These are phyloP conservation scores for Myxozyma melibiosi DNA, from an alignment of 805 yeast genomes.

Conservation along the genomic window DNA sequence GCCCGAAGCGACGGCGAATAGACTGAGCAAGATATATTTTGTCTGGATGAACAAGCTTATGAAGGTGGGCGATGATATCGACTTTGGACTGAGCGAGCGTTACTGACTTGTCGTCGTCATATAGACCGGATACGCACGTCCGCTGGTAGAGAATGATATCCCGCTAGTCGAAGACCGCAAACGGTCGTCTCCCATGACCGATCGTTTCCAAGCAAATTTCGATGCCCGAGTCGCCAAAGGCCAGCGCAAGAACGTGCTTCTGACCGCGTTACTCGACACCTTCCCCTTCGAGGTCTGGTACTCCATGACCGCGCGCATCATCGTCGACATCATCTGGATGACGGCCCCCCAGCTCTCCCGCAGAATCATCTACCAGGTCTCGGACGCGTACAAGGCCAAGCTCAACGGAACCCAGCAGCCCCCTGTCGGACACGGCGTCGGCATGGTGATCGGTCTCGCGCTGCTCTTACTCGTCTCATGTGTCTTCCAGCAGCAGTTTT, in stretches of 20 bases:
- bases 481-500: slow-evolving; percentile 60
- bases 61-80: neutral
- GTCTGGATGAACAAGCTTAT: slow-evolving; percentile 2
- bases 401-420: slow-evolving; percentile 28
- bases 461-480: slow-evolving; percentile 55
- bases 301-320: slow-evolving; percentile 40
- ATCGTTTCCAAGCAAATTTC: slow-evolving; percentile 42
- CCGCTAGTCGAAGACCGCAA: slow-evolving; percentile 48
- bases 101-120: neutral
- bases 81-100: too few relatives aligned
- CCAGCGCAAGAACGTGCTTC: slow-evolving; percentile 37
- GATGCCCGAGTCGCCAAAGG: slow-evolving; percentile 39
- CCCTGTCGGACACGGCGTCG: slow-evolving; percentile 63
- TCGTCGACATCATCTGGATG: slow-evolving; percentile 47
- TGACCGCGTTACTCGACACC: slow-evolving; percentile 45
- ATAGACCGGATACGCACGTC: slow-evolving; percentile 59
- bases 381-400: slow-evolving; percentile 47
- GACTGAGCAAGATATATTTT: neutral
- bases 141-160: slow-evolving; percentile 60
- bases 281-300: slow-evolving; percentile 43
- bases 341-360: slow-evolving; percentile 69
- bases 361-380: slow-evolving; percentile 66
- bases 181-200: slow-evolving; percentile 44
- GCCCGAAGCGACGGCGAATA: slow-evolving; percentile 41
- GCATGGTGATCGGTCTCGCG: slow-evolving; percentile 72